phyloP scores from a whole-genome alignment of 1,284 basidiomycete genomes.

The Phylloboletellus chloephorus region DNA sequence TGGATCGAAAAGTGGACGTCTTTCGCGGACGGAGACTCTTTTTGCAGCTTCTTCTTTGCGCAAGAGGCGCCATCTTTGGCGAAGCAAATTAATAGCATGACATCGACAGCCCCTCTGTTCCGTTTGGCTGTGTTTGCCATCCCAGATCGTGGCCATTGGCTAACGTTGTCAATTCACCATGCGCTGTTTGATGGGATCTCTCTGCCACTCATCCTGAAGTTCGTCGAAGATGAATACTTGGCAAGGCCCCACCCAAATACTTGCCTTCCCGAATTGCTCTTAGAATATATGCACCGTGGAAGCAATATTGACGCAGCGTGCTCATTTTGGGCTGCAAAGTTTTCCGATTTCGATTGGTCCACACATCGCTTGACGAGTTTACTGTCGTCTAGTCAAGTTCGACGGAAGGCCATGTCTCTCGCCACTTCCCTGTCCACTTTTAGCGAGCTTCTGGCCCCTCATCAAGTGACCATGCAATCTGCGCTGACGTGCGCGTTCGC shows the following conservation, averaged over 20 bases:
- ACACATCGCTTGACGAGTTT: conserved; percentile 15
- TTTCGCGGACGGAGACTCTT: conserved; percentile 16
- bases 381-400: conserved; percentile 15
- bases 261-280: conserved; percentile 27
- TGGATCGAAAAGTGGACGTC: conserved; percentile 26
- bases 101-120: conserved; percentile 35
- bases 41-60: conserved; percentile 33
- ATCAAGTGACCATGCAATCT: conserved; percentile 43
- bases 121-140: conserved; percentile 32
- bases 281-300: conserved; percentile 32
- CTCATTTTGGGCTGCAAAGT: conserved; percentile 36
- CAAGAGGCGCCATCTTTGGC: conserved; percentile 31
- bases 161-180: conserved; percentile 44
- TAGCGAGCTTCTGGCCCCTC: conserved; percentile 31
- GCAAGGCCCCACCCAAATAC: conserved; percentile 15
- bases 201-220: conserved; percentile 37
- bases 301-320: conserved; percentile 31
- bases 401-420: conserved; percentile 23
- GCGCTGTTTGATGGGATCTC: conserved; percentile 45
- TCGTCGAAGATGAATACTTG: conserved; percentile 35
- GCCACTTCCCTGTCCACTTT: conserved; percentile 28
- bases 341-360: conserved; percentile 35
- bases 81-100: conserved; percentile 34
- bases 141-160: conserved; percentile 12
- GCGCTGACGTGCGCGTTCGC: conserved; percentile 41